Base-by-base conservation (phyloP, 495 filamentous ascomycete genomes). In the Neurospora sp. region DNA sequence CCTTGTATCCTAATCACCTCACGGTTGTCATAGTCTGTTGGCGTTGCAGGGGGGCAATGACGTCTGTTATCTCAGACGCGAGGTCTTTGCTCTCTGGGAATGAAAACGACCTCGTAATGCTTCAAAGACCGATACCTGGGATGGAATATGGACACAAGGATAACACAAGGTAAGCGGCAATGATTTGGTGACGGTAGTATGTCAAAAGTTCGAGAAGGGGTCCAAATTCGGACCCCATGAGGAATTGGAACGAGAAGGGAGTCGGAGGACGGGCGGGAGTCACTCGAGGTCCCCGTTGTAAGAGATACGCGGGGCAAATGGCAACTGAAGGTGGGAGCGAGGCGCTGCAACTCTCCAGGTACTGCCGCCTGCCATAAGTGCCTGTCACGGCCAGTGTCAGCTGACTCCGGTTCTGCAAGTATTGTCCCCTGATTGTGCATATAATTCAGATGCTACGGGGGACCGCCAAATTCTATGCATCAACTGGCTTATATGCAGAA, bases 191-290 rank as follows among this genome's bases (percentile, higher is more conserved):
- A 6, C 28, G 54, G 24, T 15, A 62, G 54, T 62, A 62, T 62
- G 48, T 28, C 48, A 59, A 28, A 21, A 6, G 74, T 62, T 39
- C 38, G 37, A 69, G 71, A 76, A 77, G 78, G 78, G 78, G 78
- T 70, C 77, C 78, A 73, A 17, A 59, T 70, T 73, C 72, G 78
- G 77, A 76, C 77, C 77, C 77, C 74, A 71, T 72, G 75, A 72
- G 54, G 31, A 45, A 71, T 69, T 72, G 36, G 72, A 39, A 45
- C 70, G 71, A 37, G 40, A 7, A 45, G 39, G 69, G 39, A 71
- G 28, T 62, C 28, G 70, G 70, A 74, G 71, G 66, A 36, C 13
- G 54, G 54, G 28, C 28, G 28, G 59, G 69, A 77, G 74, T 74
- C 74, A 75, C 59, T 42, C 31, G 54, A 59, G 48, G 11, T 28